Conservation (phyloP, 176 grass and related monocot genomes). For the Avena eriantha region DNA sequence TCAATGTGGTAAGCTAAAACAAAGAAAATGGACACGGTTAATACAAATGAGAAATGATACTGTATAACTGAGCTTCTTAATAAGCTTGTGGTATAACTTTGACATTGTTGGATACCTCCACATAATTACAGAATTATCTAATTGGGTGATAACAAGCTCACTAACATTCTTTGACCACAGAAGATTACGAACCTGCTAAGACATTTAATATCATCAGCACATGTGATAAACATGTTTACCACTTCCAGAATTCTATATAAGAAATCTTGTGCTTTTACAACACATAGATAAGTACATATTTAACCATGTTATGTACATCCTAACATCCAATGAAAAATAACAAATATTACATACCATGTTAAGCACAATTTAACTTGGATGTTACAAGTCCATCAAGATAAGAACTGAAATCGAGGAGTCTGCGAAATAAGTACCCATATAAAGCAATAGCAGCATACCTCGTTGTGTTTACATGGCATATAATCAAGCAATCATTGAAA, state of each 20-base stretch:
- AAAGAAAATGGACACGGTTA: too few relatives aligned
- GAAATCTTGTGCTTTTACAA: too few relatives aligned
- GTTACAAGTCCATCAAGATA: not conserved
- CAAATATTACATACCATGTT: constrained; percentile 18
- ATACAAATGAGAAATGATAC: too few relatives aligned
- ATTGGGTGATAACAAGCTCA: constrained; percentile 93
- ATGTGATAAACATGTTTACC: too few relatives aligned
- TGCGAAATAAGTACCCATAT: constrained; percentile 15
- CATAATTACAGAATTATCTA: constrained; percentile 76
- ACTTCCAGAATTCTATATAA: too few relatives aligned
- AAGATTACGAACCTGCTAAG: constrained; percentile 82
- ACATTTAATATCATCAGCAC: too few relatives aligned
- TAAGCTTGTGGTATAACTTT: constrained; percentile 52
- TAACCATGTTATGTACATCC: not conserved
- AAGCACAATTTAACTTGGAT: constrained; percentile 6
- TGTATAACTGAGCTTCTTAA: not conserved
- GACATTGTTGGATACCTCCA: constrained; percentile 95
- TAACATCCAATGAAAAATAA: not conserved
- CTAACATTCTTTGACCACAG: constrained; percentile 97
- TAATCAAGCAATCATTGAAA: constrained; percentile 37
- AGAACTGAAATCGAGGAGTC: not conserved
- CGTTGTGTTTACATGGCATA: constrained; percentile 58
- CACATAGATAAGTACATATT: not conserved
- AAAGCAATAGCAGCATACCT: constrained; percentile 60
- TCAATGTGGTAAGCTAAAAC: too few relatives aligned